Conservation (phyloP, 2,329 filamentous ascomycete genomes). For the Bipolaris oryzae region DNA sequence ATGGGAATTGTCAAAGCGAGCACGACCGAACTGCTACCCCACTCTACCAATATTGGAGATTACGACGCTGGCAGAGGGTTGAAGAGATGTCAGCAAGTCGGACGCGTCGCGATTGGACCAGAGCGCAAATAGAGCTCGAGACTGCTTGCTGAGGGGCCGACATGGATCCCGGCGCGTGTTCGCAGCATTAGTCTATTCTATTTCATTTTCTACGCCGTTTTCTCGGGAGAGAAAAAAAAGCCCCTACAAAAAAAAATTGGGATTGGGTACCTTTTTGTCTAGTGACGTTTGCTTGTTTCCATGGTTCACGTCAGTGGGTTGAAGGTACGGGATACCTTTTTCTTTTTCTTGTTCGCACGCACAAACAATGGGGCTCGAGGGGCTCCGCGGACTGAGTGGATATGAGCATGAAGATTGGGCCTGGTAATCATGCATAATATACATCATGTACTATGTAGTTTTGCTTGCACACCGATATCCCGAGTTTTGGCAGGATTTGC, state of each 20-base stretch:
- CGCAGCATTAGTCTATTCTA: constrained; percentile 22
- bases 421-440: not conserved
- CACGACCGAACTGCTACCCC: constrained; percentile 2
- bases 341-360: not conserved
- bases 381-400: not conserved
- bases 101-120: constrained; percentile 11
- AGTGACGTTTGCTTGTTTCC: constrained; percentile 7
- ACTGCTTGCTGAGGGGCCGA: constrained; percentile 8
- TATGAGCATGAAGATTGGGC: not conserved
- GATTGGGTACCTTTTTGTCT: not conserved
- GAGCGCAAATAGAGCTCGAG: not conserved
- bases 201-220: constrained; percentile 14
- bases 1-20: constrained; percentile 1
- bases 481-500: not conserved
- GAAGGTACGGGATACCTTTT: not conserved
- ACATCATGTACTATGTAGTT: not conserved
- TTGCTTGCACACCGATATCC: not conserved
- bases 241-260: not conserved
- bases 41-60: constrained; percentile 10
- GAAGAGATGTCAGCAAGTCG: not conserved
- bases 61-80: constrained; percentile 19
- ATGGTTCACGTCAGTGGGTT: not conserved
- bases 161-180: constrained; percentile 24
- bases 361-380: not conserved
- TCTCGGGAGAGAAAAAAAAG: not conserved